phyloP scores from a whole-genome alignment of 495 filamentous ascomycete species.

The Glutinoglossum americanum region DNA sequence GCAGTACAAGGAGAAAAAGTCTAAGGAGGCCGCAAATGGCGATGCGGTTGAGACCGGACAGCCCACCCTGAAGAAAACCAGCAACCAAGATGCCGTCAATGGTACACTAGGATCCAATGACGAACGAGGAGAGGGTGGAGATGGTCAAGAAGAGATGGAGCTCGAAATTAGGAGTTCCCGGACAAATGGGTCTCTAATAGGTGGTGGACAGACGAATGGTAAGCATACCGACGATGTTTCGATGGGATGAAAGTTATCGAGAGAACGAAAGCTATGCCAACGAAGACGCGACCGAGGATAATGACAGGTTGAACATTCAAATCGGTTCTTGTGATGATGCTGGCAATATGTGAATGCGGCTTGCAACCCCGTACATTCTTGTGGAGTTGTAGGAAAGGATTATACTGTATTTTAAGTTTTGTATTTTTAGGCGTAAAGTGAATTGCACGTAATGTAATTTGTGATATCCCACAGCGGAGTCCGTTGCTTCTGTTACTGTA shows the following conservation, averaged over 20 bases:
- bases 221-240: neutral
- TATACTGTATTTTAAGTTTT: neutral
- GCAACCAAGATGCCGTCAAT: neutral
- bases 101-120: neutral
- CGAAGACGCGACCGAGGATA: neutral
- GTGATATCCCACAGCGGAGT: no score
- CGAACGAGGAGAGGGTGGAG: neutral
- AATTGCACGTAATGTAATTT: neutral
- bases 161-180: neutral
- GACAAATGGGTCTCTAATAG: neutral
- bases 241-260: neutral
- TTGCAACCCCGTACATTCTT: neutral
- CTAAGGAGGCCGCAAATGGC: constrained; percentile 19
- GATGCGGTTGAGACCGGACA: neutral
- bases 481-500: no score
- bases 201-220: neutral
- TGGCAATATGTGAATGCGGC: neutral
- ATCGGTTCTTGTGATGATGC: neutral
- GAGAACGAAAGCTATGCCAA: neutral
- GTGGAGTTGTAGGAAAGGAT: neutral
- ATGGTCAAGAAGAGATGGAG: neutral
- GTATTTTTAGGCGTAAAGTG: neutral
- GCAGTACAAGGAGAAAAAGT: constrained; percentile 41
- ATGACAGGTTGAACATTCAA: neutral
- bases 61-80: neutral